phyloP scores from a whole-genome alignment of 345 rosid genomes.

The Pugionium cornutum region DNA sequence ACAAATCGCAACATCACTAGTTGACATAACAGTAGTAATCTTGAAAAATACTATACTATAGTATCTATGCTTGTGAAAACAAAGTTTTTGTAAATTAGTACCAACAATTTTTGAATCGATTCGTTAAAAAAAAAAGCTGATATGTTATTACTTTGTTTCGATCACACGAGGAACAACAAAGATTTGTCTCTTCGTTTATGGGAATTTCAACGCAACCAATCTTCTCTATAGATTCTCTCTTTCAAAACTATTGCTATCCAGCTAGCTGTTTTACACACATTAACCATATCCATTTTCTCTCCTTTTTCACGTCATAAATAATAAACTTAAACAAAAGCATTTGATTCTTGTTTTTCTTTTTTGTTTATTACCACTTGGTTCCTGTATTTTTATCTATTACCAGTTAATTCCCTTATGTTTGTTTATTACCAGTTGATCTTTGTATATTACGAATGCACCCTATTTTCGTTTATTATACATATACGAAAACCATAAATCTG shows the following conservation, averaged over 20 bases:
- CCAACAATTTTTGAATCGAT: slow-evolving; percentile 25
- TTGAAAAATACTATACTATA: slow-evolving; percentile 24
- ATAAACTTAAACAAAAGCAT: not conserved
- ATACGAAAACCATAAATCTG: too few relatives aligned
- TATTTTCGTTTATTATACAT: not conserved
- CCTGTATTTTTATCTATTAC: not conserved
- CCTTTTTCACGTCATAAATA: slow-evolving; percentile 21
- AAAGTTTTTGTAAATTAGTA: slow-evolving; percentile 10
- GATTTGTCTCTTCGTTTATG: slow-evolving; percentile 37
- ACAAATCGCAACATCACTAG: slow-evolving; percentile 11
- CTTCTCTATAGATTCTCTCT: slow-evolving; percentile 26
- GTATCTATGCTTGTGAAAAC: slow-evolving; percentile 30
- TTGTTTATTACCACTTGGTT: not conserved
- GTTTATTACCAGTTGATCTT: not conserved
- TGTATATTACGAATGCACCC: not conserved
- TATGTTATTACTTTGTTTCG: slow-evolving; percentile 11
- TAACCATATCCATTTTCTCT: slow-evolving; percentile 18
- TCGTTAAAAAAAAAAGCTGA: slow-evolving; percentile 18
- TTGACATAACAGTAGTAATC: slow-evolving; percentile 27
- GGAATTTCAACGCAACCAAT: slow-evolving; percentile 27
- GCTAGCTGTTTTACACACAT: slow-evolving; percentile 30
- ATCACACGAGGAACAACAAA: slow-evolving; percentile 23
- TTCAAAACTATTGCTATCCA: slow-evolving; percentile 24
- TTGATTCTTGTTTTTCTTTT: not conserved
- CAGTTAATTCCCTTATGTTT: not conserved